Evolutionary conservation across 257 asterid species (phyloP).

Genomic region (Lycium barbarum): DNA sequence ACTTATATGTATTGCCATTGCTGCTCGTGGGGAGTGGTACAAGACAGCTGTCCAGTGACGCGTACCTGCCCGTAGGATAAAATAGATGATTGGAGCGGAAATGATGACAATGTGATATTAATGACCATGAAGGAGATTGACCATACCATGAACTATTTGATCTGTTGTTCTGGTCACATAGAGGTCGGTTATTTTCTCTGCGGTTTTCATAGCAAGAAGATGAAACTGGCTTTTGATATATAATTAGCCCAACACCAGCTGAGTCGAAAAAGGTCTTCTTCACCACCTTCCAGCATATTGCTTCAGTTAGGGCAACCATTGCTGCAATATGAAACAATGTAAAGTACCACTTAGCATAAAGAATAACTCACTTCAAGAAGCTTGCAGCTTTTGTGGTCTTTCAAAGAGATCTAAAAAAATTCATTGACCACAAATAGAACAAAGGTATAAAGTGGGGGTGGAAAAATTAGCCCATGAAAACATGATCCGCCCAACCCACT

Average conservation of each 20-base stretch:
- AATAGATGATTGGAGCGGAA: not conserved
- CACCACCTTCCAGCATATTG: constrained; percentile 86
- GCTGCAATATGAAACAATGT: constrained; percentile 55
- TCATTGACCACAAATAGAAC: not conserved
- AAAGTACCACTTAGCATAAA: constrained; percentile 16
- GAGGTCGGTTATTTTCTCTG: constrained; percentile 66
- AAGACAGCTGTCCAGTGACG: constrained; percentile 74
- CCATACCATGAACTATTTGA: constrained; percentile 69
- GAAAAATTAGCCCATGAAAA: too few relatives aligned
- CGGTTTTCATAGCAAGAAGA: constrained; percentile 75
- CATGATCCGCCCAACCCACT: too few relatives aligned
- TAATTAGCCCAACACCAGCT: constrained; percentile 67
- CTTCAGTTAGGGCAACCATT: constrained; percentile 76
- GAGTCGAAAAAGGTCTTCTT: constrained; percentile 49
- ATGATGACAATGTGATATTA: not conserved
- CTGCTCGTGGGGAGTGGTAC: constrained; percentile 47
- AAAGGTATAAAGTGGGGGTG: not conserved
- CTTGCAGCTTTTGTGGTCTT: constrained; percentile 5
- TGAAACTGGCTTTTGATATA: constrained; percentile 80
- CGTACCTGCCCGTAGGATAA: constrained; percentile 58
- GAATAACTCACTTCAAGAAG: constrained; percentile 20
- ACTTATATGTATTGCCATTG: constrained; percentile 40
- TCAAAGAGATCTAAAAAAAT: not conserved
- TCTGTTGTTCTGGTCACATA: constrained; percentile 64
- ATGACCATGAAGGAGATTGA: not conserved